phyloP scores from a whole-genome alignment of 2,329 filamentous ascomycete genomes.

The Colletotrichum sp. region DNA sequence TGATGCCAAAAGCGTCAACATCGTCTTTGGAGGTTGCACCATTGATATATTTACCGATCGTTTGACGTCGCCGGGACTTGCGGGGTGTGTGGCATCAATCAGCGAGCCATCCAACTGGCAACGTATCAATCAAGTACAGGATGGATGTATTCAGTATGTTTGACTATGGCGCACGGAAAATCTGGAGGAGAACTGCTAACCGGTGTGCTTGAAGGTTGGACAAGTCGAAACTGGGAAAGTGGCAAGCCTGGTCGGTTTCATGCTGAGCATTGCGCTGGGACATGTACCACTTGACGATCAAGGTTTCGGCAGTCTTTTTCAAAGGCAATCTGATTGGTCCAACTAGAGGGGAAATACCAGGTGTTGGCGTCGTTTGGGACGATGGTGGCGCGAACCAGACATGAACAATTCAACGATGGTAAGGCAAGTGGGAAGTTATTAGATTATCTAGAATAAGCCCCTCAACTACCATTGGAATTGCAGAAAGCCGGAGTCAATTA shows the following conservation, averaged over 20 bases:
- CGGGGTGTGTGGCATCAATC: neutral
- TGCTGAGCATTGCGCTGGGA: neutral
- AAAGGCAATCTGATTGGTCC: neutral
- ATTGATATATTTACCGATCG: neutral
- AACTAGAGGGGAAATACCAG: neutral
- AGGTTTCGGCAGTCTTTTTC: neutral
- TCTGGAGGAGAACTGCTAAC: neutral
- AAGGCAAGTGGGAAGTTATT: neutral
- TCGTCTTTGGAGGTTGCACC: neutral
- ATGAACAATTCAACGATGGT: neutral
- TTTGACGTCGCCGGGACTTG: neutral
- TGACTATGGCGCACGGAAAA: accelerated
- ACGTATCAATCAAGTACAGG: neutral
- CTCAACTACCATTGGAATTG: accelerated
- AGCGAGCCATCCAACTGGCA: neutral
- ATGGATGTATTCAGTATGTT: neutral
- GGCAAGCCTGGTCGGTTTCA: neutral
- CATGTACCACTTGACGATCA: neutral
- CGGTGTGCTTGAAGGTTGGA: neutral
- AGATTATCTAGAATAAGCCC: accelerated
- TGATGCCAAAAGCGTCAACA: neutral
- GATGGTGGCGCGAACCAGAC: neutral
- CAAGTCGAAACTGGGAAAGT: neutral
- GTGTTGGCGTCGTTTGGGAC: accelerated
- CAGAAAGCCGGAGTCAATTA: neutral